Base-by-base conservation (phyloP, 768 basidiomycete genomes). In the Tephrocybe rancida region DNA sequence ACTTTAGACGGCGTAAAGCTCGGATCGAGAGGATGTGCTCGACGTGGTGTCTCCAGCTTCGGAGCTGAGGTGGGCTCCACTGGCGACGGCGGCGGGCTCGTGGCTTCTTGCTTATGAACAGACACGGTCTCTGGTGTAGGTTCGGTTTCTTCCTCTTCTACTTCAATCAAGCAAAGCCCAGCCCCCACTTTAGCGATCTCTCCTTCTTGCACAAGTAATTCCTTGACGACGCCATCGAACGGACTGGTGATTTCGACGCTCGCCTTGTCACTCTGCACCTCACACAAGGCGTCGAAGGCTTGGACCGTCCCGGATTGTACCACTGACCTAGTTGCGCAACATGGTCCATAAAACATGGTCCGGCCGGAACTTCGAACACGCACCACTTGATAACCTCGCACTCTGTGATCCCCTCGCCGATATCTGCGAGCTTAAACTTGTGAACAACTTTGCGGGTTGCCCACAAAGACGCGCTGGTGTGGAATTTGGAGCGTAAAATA, bases 231-330 rank as follows among this genome's bases (percentile, higher is more conserved):
- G 5, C 92, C 92, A 37, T 92, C 87, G 62, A 80, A 93, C 1
- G 92, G 92, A 52, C 87, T 88, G 2, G 92, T 95, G 50, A 95
- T 93, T 68, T 95, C 92, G 22, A 95, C 92, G 68, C 85, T 88
- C 1, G 91, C 92, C 68, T 94, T 94, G 80, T 94, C 92, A 57
- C 86, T 88, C 71, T 93, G 91, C 2, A 94, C 91, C 56, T 94
- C 92, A 63, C 90, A 92, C 4, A 93, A 73, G 8, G 78, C 73
- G 44, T 90, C 88, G 61, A 95, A 95, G 11, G 81, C 76, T 50
- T 81, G 74, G 0, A 95, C 70, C 0, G 64, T 60, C 14, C 76
- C 69, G 11, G 68, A 63, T 1, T 83, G 79, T 59, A 83, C 75
- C 44, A 92, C 80, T 48, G 71, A 83, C 92, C 91, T 93, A 59